Evolutionary conservation across 768 basidiomycete species (phyloP).

Genomic region (Amanita pseudoporphyria): DNA sequence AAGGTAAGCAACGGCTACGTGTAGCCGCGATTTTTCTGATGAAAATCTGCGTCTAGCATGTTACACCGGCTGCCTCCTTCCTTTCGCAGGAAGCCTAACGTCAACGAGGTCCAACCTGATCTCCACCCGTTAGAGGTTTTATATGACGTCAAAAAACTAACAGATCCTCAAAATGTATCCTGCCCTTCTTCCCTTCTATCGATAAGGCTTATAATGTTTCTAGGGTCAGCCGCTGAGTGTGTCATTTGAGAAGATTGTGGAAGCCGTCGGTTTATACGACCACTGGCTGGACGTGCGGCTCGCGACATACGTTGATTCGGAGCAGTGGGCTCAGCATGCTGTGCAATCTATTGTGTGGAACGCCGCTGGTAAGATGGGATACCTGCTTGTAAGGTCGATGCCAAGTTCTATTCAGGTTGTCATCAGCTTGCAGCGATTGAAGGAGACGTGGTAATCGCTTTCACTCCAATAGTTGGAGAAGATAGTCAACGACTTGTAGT

Average conservation of each 20-base stretch:
- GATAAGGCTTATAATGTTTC: not conserved
- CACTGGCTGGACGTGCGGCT: slow-evolving; percentile 57
- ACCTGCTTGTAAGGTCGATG: not conserved
- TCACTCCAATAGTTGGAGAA: slow-evolving; percentile 46
- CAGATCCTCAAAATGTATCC: slow-evolving; percentile 55
- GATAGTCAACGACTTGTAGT: slow-evolving; percentile 55
- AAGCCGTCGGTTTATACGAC: slow-evolving; percentile 62
- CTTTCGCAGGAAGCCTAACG: slow-evolving; percentile 33
- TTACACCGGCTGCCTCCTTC: slow-evolving; percentile 58
- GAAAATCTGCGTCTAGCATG: slow-evolving; percentile 33
- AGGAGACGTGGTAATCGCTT: slow-evolving; percentile 61
- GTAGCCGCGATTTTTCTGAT: slow-evolving; percentile 2
- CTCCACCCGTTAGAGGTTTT: slow-evolving; percentile 70
- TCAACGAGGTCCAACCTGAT: slow-evolving; percentile 71
- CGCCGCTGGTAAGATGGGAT: slow-evolving; percentile 41
- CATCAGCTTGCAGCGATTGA: slow-evolving; percentile 53
- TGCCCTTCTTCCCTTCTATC: not conserved
- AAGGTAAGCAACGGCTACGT: slow-evolving; percentile 33
- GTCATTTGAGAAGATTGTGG: slow-evolving; percentile 57
- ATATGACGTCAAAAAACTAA: slow-evolving; percentile 68
- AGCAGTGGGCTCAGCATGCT: slow-evolving; percentile 66
- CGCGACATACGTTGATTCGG: slow-evolving; percentile 37
- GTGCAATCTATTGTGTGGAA: slow-evolving; percentile 70
- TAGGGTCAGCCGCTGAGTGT: slow-evolving; percentile 66
- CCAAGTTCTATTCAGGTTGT: slow-evolving; percentile 40